Conservation (phyloP, 768 basidiomycete genomes). For the Pleurotus cornucopiae region DNA sequence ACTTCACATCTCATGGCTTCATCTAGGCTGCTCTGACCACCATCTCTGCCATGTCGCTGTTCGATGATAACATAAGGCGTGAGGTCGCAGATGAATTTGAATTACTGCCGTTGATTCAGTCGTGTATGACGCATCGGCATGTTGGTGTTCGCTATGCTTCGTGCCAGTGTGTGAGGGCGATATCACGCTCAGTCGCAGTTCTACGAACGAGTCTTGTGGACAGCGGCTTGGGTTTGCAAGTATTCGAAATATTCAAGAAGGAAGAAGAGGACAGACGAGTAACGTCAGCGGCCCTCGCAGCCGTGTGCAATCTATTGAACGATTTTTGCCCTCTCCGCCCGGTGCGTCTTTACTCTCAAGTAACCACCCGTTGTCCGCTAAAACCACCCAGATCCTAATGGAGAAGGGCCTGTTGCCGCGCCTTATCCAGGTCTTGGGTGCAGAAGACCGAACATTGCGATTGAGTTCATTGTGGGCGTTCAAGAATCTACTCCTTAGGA, state of each 20-base stretch:
- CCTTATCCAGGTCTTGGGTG: constrained; percentile 54
- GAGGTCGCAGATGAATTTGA: constrained; percentile 56
- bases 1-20: background rate
- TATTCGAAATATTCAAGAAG: constrained; percentile 50
- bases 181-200: constrained; percentile 76
- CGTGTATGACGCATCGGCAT: constrained; percentile 54
- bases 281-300: constrained; percentile 62
- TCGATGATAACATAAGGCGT: constrained; percentile 68
- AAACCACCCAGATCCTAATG: constrained; percentile 51
- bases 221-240: constrained; percentile 66
- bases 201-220: constrained; percentile 84
- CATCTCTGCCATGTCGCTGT: constrained; percentile 68
- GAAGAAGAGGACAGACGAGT: constrained; percentile 68
- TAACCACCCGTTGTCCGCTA: background rate
- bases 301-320: constrained; percentile 81
- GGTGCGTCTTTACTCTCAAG: constrained; percentile 36
- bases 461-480: constrained; percentile 82
- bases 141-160: constrained; percentile 81
- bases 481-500: constrained; percentile 76
- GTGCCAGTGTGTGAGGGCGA: constrained; percentile 79
- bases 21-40: constrained; percentile 68
- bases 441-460: constrained; percentile 50
- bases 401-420: constrained; percentile 64
- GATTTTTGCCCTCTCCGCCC: constrained; percentile 79
- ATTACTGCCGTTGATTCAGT: constrained; percentile 44